Evolutionary conservation across 2,329 filamentous ascomycete species (phyloP).

Genomic region (Ascomycota sp.): DNA sequence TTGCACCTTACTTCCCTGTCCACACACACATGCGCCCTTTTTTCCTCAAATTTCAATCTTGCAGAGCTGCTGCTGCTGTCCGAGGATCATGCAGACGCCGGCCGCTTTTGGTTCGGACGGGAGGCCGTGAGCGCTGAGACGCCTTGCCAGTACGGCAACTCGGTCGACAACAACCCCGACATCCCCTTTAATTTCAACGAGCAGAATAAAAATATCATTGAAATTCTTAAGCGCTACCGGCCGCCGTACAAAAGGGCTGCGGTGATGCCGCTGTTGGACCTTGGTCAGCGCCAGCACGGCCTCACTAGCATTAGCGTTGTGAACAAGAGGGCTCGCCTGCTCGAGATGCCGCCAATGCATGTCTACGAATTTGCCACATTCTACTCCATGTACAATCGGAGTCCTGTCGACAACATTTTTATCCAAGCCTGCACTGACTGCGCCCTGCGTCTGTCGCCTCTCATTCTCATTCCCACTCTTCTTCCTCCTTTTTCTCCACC

Average conservation of each 20-base stretch:
- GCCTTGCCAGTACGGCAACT: conserved; percentile 65
- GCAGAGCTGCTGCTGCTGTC: too few relatives aligned
- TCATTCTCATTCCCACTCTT: neutral
- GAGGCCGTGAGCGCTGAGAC: conserved; percentile 4
- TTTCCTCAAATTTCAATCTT: too few relatives aligned
- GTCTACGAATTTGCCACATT: conserved; percentile 99
- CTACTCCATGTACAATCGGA: conserved; percentile 99
- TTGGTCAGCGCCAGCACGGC: conserved; percentile 93
- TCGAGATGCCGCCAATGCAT: conserved; percentile 97
- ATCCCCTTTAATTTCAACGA: conserved; percentile 91
- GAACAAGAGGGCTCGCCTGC: conserved; percentile 89
- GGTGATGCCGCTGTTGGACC: conserved; percentile 92
- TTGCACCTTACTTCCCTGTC: too few relatives aligned
- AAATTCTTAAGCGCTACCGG: conserved; percentile 94
- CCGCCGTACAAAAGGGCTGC: conserved; percentile 99
- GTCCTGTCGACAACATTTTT: conserved; percentile 87
- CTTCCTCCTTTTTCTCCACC: neutral
- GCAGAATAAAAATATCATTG: conserved; percentile 80
- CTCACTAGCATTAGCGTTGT: conserved; percentile 98
- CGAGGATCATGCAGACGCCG: too few relatives aligned
- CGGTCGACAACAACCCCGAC: conserved; percentile 72
- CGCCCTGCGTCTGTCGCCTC: neutral
- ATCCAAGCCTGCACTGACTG: conserved; percentile 64
- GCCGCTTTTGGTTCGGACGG: too few relatives aligned
- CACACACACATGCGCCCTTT: too few relatives aligned